Percentiles rank a stretch among this genome's conserved stretches.
Conservation (phyloP, 1,284 basidiomycete genomes). For the Ceratobasidium sp. region DNA sequence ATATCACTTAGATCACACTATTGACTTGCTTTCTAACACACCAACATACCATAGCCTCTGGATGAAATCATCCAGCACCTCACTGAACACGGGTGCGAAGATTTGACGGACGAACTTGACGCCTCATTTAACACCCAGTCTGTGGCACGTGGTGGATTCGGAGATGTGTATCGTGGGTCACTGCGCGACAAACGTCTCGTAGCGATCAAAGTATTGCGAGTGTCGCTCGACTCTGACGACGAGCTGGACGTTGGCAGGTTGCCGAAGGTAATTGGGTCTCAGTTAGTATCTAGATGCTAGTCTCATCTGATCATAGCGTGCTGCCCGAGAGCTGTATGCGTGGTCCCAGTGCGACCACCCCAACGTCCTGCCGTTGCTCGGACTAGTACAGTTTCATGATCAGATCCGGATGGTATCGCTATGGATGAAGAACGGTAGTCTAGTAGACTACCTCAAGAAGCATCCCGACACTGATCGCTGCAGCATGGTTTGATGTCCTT, state of each 20-base stretch:
- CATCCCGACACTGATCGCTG: neutral
- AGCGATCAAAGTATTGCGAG: neutral
- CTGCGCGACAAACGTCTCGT: neutral
- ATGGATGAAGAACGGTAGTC: neutral
- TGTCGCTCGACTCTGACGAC: neutral
- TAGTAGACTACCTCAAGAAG: neutral
- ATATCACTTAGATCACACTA: neutral
- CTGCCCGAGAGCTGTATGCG: neutral
- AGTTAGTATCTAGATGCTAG: neutral
- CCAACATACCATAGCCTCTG: neutral
- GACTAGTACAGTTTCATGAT: neutral
- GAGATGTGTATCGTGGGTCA: slow-evolving; percentile 10
- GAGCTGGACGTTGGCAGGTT: neutral
- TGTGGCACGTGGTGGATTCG: neutral
- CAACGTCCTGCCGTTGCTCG: neutral
- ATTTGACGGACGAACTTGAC: neutral
- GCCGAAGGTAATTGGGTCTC: neutral
- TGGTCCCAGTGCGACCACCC: neutral
- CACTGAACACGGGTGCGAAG: neutral
- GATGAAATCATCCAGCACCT: slow-evolving; percentile 12
- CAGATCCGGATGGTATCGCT: neutral
- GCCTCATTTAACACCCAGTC: neutral
- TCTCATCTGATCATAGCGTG: neutral
- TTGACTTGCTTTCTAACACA: neutral
- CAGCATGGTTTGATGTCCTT: neutral